Percentiles rank a stretch among this genome's conserved stretches.
These are phyloP conservation scores for Leptographium wingfieldii DNA, from an alignment of 2,329 filamentous ascomycete genomes.

Conservation along the genomic window DNA sequence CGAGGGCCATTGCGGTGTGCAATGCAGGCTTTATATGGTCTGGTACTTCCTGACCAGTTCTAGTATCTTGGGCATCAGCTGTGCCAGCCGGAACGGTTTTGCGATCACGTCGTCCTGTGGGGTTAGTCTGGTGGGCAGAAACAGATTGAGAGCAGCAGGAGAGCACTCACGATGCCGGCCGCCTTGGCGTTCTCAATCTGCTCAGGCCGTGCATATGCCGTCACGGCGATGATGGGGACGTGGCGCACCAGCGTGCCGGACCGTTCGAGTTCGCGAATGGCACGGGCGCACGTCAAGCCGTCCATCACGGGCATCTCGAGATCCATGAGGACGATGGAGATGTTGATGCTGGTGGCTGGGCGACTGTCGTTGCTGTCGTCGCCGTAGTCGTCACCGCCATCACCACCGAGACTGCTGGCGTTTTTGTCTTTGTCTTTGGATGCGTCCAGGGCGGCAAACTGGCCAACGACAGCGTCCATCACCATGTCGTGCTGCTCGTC, in stretches of 20 bases:
- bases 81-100: slow-evolving; percentile 68
- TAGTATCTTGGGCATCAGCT: slow-evolving; percentile 55
- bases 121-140: slow-evolving; percentile 9
- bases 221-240: slow-evolving; percentile 73
- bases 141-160: neutral
- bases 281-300: slow-evolving; percentile 58
- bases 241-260: slow-evolving; percentile 49
- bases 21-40: slow-evolving; percentile 7
- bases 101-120: slow-evolving; percentile 60
- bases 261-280: slow-evolving; percentile 55
- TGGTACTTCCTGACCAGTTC: slow-evolving; percentile 35
- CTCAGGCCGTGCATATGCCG: slow-evolving; percentile 63
- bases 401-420: neutral
- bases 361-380: slow-evolving; percentile 17
- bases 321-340: slow-evolving; percentile 66
- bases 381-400: slow-evolving; percentile 15
- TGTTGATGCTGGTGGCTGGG: slow-evolving; percentile 25
- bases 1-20: too few species aligned
- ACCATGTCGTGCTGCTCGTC: neutral
- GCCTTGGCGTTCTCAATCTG: slow-evolving; percentile 59
- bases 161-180: slow-evolving; percentile 54
- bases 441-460: too few species aligned
- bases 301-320: slow-evolving; percentile 76
- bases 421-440: neutral
- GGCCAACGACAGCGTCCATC: too few species aligned